Conservation (phyloP, 805 yeast species). For the Yarrowia phangngaensis region DNA sequence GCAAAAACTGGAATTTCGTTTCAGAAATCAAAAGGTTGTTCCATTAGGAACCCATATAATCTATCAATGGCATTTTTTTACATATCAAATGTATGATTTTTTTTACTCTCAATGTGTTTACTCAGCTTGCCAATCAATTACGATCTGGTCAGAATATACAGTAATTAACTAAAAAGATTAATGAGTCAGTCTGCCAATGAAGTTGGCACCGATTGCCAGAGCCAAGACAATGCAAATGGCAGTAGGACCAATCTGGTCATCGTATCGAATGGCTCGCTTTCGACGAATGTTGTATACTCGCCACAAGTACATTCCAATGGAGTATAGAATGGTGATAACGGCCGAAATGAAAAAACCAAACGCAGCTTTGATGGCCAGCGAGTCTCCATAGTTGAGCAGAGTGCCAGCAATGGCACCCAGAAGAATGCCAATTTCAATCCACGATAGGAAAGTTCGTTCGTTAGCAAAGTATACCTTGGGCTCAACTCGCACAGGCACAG, state of each 20-base stretch:
- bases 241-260: constrained; percentile 83
- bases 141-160: too few species aligned
- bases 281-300: constrained; percentile 79
- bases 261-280: constrained; percentile 78
- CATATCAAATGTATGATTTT: too few species aligned
- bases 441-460: constrained; percentile 88
- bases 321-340: constrained; percentile 63
- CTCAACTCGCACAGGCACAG: constrained; percentile 93
- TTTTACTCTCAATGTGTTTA: too few species aligned
- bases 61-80: too few species aligned
- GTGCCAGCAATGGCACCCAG: constrained; percentile 87
- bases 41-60: too few species aligned
- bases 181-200: constrained; percentile 38
- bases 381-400: constrained; percentile 77
- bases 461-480: constrained; percentile 99
- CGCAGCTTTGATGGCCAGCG: constrained; percentile 71
- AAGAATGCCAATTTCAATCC: constrained; percentile 88
- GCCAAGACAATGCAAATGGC: constrained; percentile 72
- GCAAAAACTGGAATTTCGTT: too few species aligned
- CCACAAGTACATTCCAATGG: constrained; percentile 70
- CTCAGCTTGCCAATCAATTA: too few species aligned
- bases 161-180: constrained; percentile 22
- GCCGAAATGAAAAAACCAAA: constrained; percentile 84
- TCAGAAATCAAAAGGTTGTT: too few species aligned
- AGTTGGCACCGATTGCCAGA: constrained; percentile 53